Evolutionary conservation across 2,329 filamentous ascomycete species (phyloP).

Genomic region (Davidsoniella virescens): DNA sequence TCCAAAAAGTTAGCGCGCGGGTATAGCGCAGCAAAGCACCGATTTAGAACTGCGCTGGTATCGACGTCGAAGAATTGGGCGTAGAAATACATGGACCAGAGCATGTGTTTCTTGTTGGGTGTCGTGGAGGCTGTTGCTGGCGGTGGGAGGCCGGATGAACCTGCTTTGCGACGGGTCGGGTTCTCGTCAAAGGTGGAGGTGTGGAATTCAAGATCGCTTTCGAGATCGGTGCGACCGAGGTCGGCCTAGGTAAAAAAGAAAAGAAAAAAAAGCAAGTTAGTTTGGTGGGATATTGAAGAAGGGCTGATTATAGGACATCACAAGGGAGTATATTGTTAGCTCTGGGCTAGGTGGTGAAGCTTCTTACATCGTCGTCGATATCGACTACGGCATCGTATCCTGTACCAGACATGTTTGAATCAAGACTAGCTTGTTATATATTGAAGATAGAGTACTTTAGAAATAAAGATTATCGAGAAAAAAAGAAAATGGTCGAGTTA

Average conservation of each 20-base stretch:
- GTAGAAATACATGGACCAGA: slow-evolving; percentile 90
- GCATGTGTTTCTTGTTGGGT: slow-evolving; percentile 54
- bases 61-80: slow-evolving; percentile 98
- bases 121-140: slow-evolving; percentile 35
- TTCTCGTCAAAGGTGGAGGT: slow-evolving; percentile 65
- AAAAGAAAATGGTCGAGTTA: background rate
- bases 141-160: slow-evolving; percentile 35
- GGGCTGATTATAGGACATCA: background rate
- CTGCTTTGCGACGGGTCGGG: slow-evolving; percentile 31
- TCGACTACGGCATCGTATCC: slow-evolving; percentile 98
- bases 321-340: background rate
- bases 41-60: slow-evolving; percentile 70
- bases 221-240: slow-evolving; percentile 91
- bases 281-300: slow-evolving; percentile 12
- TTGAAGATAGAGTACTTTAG: too few relatives aligned
- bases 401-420: slow-evolving; percentile 51
- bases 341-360: slow-evolving; percentile 1
- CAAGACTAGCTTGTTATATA: slow-evolving; percentile 9
- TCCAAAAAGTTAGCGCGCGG: slow-evolving; percentile 92
- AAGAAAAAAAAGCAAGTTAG: slow-evolving; percentile 13
- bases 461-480: background rate
- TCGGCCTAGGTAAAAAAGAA: slow-evolving; percentile 49
- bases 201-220: slow-evolving; percentile 99
- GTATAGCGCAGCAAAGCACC: slow-evolving; percentile 78
- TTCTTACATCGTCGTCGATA: slow-evolving; percentile 75